Base-by-base conservation (phyloP, 129 eudicot genomes). In the Flaveria linearis region DNA sequence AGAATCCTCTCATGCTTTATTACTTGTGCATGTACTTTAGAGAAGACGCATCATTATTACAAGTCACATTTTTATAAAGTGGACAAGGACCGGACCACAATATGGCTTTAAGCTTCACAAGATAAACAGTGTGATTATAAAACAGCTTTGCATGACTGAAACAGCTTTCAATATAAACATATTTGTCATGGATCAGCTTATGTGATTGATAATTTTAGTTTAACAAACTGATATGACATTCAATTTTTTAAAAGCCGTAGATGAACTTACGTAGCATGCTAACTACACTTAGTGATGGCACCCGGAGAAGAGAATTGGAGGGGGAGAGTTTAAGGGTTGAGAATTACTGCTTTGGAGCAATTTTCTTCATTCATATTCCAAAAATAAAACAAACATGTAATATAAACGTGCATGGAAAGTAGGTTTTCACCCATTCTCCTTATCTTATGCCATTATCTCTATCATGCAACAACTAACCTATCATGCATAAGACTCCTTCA, bases 21-120 rank as follows among this genome's bases (percentile, higher is more conserved):
- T 66, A 66, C 65, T 11, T 10, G 25, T 41, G 11, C n/a, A 28
- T 51, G 53, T 9, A 20, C 17, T 14, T 22, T 6, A 7, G 45
- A 66, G 17, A 76, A n/a, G 74, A 39, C 15, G 20, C 17, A 4
- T 13, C 5, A 22, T 43, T 67, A 43, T 77, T 77, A 11, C 28
- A 42, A 42, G n/a, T 42, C 18, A 23, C 15, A 18, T 36, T 76
- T 20, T 50, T 16, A 50, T 65, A 14, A 14, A 26, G 17, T 12
- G 64, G 13, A 15, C 17, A 33, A 30, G 36, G 63, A 56, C 30
- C 11, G n/a, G n/a, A n/a, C n/a, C n/a, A n/a, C n/a, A n/a, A n/a
- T n/a, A n/a, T n/a, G n/a, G n/a, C n/a, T n/a, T n/a, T n/a, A n/a
- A n/a, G n/a, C n/a, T n/a, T n/a, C n/a, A n/a, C n/a, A n/a, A n/a